Evolutionary conservation across 2,329 filamentous ascomycete genomes (phyloP).

Genomic region (Penicillium fuscoglaucum): DNA sequence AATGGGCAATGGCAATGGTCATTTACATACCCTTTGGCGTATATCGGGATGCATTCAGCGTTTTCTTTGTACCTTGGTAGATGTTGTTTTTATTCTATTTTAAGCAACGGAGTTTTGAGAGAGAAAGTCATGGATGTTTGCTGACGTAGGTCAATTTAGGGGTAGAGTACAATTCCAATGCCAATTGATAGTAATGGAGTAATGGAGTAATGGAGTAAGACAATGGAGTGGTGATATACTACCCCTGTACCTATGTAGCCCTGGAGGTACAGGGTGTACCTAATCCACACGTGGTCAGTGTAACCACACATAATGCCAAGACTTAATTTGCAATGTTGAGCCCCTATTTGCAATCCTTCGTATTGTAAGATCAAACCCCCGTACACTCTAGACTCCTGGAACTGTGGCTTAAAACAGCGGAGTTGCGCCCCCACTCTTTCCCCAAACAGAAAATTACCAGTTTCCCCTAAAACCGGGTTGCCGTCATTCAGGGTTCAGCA

Average conservation of each 20-base stretch:
- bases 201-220: no score
- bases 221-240: background rate
- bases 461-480: slow-evolving; percentile 11
- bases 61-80: slow-evolving; percentile 4
- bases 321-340: background rate
- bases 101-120: background rate
- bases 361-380: slow-evolving; percentile 7
- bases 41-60: slow-evolving; percentile 2
- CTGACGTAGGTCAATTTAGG: background rate
- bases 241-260: no score
- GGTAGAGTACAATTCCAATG: no score
- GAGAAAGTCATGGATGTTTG: background rate
- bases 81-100: slow-evolving; percentile 3
- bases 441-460: slow-evolving; percentile 14
- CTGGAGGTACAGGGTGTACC: background rate
- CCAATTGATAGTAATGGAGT: no score
- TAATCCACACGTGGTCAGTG: slow-evolving; percentile 13
- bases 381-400: background rate
- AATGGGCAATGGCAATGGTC: slow-evolving; percentile 1
- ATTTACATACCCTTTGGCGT: slow-evolving; percentile 7
- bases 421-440: slow-evolving; percentile 9
- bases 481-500: slow-evolving; percentile 16
- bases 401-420: background rate
- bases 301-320: background rate
- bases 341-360: background rate